These are phyloP conservation scores for Metarhizium humberi DNA, from an alignment of 2,329 filamentous ascomycete genomes.

Conservation along the genomic window DNA sequence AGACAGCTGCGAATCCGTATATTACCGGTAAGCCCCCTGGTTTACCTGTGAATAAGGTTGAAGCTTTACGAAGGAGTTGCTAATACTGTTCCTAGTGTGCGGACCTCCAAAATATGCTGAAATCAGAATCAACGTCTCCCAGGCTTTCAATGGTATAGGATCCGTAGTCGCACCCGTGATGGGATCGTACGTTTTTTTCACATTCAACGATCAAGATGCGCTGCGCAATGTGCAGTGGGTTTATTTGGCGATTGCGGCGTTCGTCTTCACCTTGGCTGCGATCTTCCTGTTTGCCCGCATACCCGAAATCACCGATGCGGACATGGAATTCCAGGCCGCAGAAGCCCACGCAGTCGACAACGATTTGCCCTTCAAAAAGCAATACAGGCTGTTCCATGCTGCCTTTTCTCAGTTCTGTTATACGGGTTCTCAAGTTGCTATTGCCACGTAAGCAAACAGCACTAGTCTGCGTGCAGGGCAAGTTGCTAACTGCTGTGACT, in stretches of 20 bases:
- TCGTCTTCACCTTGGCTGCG: constrained; percentile 56
- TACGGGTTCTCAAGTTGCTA: constrained; percentile 60
- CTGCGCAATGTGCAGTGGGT: constrained; percentile 67
- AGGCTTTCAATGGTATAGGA: constrained; percentile 69
- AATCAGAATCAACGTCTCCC: constrained; percentile 65
- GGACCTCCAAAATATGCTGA: constrained; percentile 62
- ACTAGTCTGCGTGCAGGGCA: background rate
- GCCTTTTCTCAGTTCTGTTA: constrained; percentile 73
- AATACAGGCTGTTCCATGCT: constrained; percentile 69
- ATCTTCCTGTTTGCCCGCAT: constrained; percentile 60
- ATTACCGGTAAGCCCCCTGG: constrained; percentile 36
- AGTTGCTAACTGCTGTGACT: background rate
- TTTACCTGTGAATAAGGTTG: background rate
- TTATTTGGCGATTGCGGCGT: constrained; percentile 63
- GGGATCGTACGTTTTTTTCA: constrained; percentile 66
- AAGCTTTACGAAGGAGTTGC: background rate
- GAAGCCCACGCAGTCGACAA: constrained; percentile 41
- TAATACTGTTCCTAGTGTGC: constrained; percentile 21
- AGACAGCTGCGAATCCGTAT: constrained; percentile 71
- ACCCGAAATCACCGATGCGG: constrained; percentile 58
- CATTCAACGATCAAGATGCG: constrained; percentile 43
- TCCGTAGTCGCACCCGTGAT: constrained; percentile 64
- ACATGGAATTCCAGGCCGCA: constrained; percentile 53
- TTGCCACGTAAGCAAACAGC: constrained; percentile 29
- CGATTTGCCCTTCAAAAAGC: constrained; percentile 56